Evolutionary conservation across 2,329 filamentous ascomycete genomes (phyloP), one percentile per base, ranked within the genome.

Genomic region (Ceratocystis cacaofunesta): DNA sequence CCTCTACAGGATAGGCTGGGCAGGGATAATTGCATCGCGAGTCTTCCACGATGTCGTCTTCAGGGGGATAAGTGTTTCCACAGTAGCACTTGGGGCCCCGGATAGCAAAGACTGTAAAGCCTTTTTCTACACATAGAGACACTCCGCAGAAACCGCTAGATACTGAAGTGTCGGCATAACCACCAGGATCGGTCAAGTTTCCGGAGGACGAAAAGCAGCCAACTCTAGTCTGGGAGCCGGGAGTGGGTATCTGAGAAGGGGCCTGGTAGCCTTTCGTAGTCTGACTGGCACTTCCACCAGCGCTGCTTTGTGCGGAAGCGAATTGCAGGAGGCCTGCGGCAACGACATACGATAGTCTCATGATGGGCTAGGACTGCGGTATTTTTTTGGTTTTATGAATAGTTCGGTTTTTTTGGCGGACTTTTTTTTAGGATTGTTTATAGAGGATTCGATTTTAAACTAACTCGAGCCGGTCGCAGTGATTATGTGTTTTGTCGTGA

Each of bases 31-130:
- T 78, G 76, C 91, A 96, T 17, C 84, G 75, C 6, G 72, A 73
- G 71, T 86, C 80, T 57, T 80, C 76, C 5, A 83, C 80, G 67
- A 85, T 72, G 50, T 77, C 76, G 17, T 76, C 76, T 48, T 77
- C 71, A 17, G 85, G 78, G 0, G 91, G 91, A 61, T 92, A 80
- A 67, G 79, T 75, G 68, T 84, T 76, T 67, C 90, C 91, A 71
- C 91, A 95, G 71, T 79, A 89, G 76, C 91, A 96, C 19, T 79
- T 77, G 17, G 82, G 82, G 19, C 80, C 79, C 6, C 80, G 82
- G 57, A 89, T 76, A 41, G 80, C 89, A 70, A 86, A 83, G 6
- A 90, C 87, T 1, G 79, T 69, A 41, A 74, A 77, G 44, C 80
- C 78, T 6, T 77, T 71, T 0, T 74, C 71, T 2, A 74, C 71